Evolutionary conservation across 2,329 filamentous ascomycete species (phyloP), one percentile per base, ranked within the genome.

Genomic region (Stenocarpella maydis): DNA sequence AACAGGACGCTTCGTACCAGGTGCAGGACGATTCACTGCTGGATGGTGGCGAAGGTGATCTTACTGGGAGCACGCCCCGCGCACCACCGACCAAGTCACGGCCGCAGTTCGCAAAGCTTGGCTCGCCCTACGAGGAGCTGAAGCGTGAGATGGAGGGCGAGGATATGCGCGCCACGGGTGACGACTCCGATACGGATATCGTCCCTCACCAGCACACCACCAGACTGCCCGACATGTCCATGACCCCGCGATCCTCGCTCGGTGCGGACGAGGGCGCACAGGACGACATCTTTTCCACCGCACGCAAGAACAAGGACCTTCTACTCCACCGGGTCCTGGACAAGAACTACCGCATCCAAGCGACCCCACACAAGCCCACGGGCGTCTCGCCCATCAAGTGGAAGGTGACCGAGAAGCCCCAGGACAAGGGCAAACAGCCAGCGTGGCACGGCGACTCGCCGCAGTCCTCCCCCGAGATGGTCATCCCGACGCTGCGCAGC

Each of bases 301-400:
- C 76, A 45, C 72, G 45, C 65, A 77, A 71, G 77, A 84, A 83
- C 75, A 88, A 89, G 71, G 94, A 98, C 77, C 92, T 93, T 3
- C 85, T 98, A 10, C 86, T 99, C 49, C 95, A 98, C 79, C 92
- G 92, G 69, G 86, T 98, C n/a, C 88, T 97, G 6, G 95, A 98
- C 83, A 98, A 97, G 81, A 98, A 92, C 69, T 99, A 97, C 82
- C 93, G 95, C 39, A 86, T 99, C 28, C 93, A 97, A 80, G 94
- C 95, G 7, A 99, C 96, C 12, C 96, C 96, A 0, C 90, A 96
- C 74, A 91, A 90, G 75, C 75, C 73, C 4, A 77, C 79, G 39
- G 82, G 81, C 43, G 78, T 84, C 52, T 86, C 84, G 9, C 84
- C 85, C 1, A 76, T 84, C 65, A 85, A 84, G 70, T 77, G 78